Evolutionary conservation across 2,329 filamentous ascomycete species (phyloP), one percentile per base, ranked within the genome.

Genomic region (Stachybotrys chartarum): DNA sequence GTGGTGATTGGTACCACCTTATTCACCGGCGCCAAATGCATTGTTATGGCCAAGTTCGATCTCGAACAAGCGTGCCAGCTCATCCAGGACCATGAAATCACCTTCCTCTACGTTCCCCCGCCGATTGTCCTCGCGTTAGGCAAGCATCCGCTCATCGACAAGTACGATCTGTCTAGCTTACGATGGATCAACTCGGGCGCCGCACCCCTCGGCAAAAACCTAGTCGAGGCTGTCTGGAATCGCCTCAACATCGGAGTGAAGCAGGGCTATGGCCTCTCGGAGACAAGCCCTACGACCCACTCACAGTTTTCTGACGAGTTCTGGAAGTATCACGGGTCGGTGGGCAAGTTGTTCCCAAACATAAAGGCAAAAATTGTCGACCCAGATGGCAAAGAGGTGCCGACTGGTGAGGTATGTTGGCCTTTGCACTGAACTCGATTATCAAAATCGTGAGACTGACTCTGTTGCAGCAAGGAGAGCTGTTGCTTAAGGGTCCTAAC

Each of bases 221-320:
- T 97, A 2, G 88, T 93, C 1, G 83, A 91, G 55, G 81, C 84
- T 8, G 82, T 94, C 3, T 89, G 90, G 76, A 72, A 81, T 18
- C 83, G 91, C 7, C 82, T 94, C 56, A 84, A 84, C 53, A 78
- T 95, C 18, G 86, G 87, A 2, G 84, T 96, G 58, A 97, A 96
- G 77, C 93, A 97, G 72, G 92, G 90, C 17, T 97, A 96, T 66
- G 93, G 93, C 0, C 79, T 97, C 6, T 91, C 86, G 6, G 93
- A 97, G 75, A 95, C 91, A 14, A 86, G 86, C 30, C 91, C 92
- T 0, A 87, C 85, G 0, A 89, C 90, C 0, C 86, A 91, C 62
- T 83, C 83, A 10, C 90, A 91, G 70, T 75, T 79, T 7, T 86
- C 89, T 77, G 81, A 84, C 42, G 86, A 90, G 61, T 97, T 91